Conservation (phyloP, 2,329 filamentous ascomycete genomes). For the Calonectria montana region DNA sequence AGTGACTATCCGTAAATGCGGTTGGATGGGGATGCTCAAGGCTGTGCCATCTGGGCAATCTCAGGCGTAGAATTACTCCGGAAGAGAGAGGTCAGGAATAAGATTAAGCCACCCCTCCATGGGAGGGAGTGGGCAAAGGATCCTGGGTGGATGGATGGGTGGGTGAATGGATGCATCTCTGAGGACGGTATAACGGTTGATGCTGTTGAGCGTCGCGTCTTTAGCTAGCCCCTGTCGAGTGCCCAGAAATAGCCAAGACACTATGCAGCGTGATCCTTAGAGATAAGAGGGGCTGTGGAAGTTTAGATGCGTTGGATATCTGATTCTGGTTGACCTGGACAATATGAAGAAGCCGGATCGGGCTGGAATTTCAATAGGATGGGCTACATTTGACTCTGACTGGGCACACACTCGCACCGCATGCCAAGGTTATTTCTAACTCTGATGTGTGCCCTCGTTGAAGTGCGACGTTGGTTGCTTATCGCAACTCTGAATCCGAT, state of each 20-base stretch:
- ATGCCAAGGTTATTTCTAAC: slow-evolving; percentile 4
- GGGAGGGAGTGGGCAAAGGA: neutral
- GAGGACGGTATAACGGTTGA: slow-evolving; percentile 15
- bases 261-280: neutral
- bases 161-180: slow-evolving; percentile 6
- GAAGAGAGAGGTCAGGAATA: slow-evolving; percentile 7
- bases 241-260: slow-evolving; percentile 30
- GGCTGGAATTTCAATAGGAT: neutral
- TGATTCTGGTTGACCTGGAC: neutral
- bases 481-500: slow-evolving; percentile 34
- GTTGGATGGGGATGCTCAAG: neutral
- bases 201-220: slow-evolving; percentile 1
- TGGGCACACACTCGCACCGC: slow-evolving; percentile 1
- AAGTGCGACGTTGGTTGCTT: slow-evolving; percentile 25
- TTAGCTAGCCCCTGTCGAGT: neutral
- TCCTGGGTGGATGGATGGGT: neutral
- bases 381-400: neutral
- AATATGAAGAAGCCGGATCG: neutral
- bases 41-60: neutral
- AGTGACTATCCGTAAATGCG: neutral
- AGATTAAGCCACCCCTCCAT: slow-evolving; percentile 16
- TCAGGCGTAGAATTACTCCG: neutral
- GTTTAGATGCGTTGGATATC: neutral
- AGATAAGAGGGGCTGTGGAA: slow-evolving; percentile 7
- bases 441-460: neutral